Conservation (phyloP, 148 eudicot species). For the Heliosperma pusillum region DNA sequence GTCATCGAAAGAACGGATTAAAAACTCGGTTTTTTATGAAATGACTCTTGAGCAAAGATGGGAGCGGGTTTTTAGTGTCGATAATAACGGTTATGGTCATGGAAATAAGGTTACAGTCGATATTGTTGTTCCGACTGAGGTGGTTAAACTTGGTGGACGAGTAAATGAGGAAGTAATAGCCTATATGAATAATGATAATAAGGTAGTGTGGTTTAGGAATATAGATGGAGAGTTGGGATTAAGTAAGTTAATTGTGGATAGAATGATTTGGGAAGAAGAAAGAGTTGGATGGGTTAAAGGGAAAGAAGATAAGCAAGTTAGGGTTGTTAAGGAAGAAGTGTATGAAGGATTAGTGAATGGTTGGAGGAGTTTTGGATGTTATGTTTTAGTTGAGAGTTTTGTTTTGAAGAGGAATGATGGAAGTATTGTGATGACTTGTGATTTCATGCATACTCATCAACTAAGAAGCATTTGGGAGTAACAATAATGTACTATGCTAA, state of each 20-base stretch:
- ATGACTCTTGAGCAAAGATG: conserved; percentile 68
- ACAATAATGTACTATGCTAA: no score
- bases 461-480: conserved; percentile 56
- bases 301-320: conserved; percentile 28
- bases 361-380: conserved; percentile 57
- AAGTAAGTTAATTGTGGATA: conserved; percentile 44
- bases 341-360: conserved; percentile 33
- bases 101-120: conserved; percentile 36
- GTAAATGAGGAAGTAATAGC: conserved; percentile 34
- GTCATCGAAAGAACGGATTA: conserved; percentile 37
- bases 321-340: conserved; percentile 43
- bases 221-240: conserved; percentile 36
- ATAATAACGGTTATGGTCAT: conserved; percentile 20
- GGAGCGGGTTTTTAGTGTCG: conserved; percentile 51
- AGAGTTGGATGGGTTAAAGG: conserved; percentile 47
- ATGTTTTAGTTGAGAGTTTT: conserved; percentile 74
- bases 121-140: conserved; percentile 37
- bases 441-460: conserved; percentile 57
- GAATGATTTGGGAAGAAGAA: conserved; percentile 75
- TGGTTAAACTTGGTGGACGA: conserved; percentile 30
- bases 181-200: conserved; percentile 18
- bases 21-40: conserved; percentile 46
- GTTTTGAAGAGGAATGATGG: conserved; percentile 65
- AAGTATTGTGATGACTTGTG: conserved; percentile 49
- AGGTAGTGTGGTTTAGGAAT: conserved; percentile 42